Base-by-base conservation (phyloP, 2,329 filamentous ascomycete species). In the Sporothrix curviconia region DNA sequence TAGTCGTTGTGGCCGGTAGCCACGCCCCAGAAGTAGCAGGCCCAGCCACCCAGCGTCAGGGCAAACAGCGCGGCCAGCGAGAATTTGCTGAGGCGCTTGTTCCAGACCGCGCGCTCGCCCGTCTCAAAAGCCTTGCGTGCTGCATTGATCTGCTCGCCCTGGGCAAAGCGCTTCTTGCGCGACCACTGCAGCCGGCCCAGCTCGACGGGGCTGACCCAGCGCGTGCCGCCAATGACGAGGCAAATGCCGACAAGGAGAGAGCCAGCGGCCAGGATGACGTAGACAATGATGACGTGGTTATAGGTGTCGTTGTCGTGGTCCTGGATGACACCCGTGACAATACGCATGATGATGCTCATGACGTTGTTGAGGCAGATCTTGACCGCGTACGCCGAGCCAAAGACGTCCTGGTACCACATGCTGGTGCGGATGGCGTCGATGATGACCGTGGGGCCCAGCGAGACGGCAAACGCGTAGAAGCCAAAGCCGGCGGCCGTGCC, bases 311-410 rank as follows among this genome's bases (percentile, higher is more conserved):
- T 64, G 53, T 83, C 80, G 3, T 71, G 71, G 56, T 85, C 83
- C 61, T 85, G 82, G 0, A 85, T 75, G 0, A 77, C 78, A 1
- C 81, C 81, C 0, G 79, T 77, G 19, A 83, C 70, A 43, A 85
- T 76, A 0, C 80, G 72, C 1, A 85, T 71, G 54, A 85, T 79
- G 59, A 85, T 83, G 59, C 74, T 82, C 79, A 84, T 84, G 30
- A 76, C 78, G 66, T 85, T 85, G 64, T 85, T 84, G 64, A 84
- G 79, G 22, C 78, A 78, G 36, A 85, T 77, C 59, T 85, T 85
- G 57, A 84, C 67, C 1, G 80, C 75, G 59, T 84, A 85, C 0
- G 78, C 83, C 0, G 80, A 78, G 0, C 82, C 82, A 58, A 85
- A 85, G 78, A 80, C 60, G n/a, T 54, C 53, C 22, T 55, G 60